Percentiles rank a stretch among this genome's conserved stretches.
phyloP scores from a whole-genome alignment of 2,329 filamentous ascomycete genomes.

The Penicillium occitanis region DNA sequence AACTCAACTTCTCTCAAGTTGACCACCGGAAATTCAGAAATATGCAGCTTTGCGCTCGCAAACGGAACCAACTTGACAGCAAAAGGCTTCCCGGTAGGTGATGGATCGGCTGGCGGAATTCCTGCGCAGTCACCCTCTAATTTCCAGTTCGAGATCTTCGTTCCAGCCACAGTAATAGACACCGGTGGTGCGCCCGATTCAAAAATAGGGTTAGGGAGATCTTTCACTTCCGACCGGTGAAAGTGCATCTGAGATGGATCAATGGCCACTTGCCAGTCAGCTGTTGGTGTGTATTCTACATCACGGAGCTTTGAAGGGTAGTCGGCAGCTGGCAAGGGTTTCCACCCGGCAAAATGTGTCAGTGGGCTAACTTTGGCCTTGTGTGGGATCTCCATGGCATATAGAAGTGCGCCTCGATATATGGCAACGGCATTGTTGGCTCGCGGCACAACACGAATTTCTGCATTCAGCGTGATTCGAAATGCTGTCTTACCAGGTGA shows the following conservation, averaged over 20 bases:
- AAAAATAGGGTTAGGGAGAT: conserved; percentile 18
- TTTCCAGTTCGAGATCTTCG: conserved; percentile 19
- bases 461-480: conserved; percentile 15
- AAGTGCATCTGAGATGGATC: conserved; percentile 20
- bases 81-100: conserved; percentile 17
- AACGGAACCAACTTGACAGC: conserved; percentile 19
- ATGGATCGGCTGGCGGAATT: conserved; percentile 16
- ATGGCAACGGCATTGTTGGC: conserved; percentile 21
- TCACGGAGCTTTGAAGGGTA: conserved; percentile 17
- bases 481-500: conserved; percentile 12
- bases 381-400: conserved; percentile 22
- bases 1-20: conserved; percentile 13
- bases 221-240: conserved; percentile 13
- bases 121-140: conserved; percentile 21
- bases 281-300: conserved; percentile 19
- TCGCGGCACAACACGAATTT: conserved; percentile 17
- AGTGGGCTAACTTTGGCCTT: conserved; percentile 16
- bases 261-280: conserved; percentile 21
- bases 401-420: conserved; percentile 19
- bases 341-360: conserved; percentile 19
- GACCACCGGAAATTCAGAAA: conserved; percentile 19
- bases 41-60: conserved; percentile 21
- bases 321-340: conserved; percentile 16
- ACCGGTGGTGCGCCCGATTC: conserved; percentile 20
- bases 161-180: conserved; percentile 17